Evolutionary conservation across 805 yeast genomes (phyloP).

Genomic region (Debaryomyces maramus): DNA sequence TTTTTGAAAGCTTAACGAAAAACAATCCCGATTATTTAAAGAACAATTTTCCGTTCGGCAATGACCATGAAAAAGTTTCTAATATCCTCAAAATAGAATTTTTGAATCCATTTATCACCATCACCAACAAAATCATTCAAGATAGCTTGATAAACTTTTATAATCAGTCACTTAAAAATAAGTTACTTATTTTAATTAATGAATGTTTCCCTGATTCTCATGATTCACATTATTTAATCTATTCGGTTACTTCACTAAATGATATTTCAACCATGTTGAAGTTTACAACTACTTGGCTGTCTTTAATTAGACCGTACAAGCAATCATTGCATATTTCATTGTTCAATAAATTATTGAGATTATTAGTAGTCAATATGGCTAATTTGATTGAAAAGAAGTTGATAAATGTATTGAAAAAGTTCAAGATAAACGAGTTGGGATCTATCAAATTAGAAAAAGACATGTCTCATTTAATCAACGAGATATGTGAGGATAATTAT

Average conservation of each 20-base stretch:
- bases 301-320: slow-evolving; percentile 62
- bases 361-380: slow-evolving; percentile 56
- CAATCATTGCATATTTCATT: slow-evolving; percentile 51
- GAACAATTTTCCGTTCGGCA: slow-evolving; percentile 36
- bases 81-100: slow-evolving; percentile 32
- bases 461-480: slow-evolving; percentile 68
- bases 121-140: slow-evolving; percentile 39
- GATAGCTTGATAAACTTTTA: slow-evolving; percentile 51
- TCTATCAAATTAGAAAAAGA: slow-evolving; percentile 82
- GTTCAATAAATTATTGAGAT: slow-evolving; percentile 48
- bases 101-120: slow-evolving; percentile 28
- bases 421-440: slow-evolving; percentile 72
- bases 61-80: slow-evolving; percentile 32
- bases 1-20: slow-evolving; percentile 44
- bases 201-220: slow-evolving; percentile 42
- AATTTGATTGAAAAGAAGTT: slow-evolving; percentile 63
- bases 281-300: slow-evolving; percentile 66
- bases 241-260: slow-evolving; percentile 26
- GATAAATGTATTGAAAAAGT: slow-evolving; percentile 60
- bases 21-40: slow-evolving; percentile 22
- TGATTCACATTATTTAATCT: slow-evolving; percentile 31
- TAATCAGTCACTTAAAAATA: slow-evolving; percentile 48
- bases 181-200: slow-evolving; percentile 40
- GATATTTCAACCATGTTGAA: slow-evolving; percentile 38
- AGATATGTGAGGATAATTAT: slow-evolving; percentile 71